These are phyloP conservation scores for Fagus crenata DNA, from an alignment of 306 rosid genomes.

Conservation along the genomic window DNA sequence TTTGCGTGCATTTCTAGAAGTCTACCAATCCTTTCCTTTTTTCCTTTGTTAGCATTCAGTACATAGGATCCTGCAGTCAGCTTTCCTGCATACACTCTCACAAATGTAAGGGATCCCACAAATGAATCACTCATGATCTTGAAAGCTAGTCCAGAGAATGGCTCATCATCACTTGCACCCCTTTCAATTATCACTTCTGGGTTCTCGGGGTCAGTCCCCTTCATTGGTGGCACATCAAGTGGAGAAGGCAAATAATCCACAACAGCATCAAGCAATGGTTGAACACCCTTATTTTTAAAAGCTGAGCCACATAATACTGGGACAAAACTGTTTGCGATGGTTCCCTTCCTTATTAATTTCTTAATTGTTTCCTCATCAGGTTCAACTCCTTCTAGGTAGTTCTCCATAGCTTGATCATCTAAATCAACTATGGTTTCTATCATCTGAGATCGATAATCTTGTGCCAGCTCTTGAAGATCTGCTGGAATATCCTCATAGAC, in stretches of 20 bases:
- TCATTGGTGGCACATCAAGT: constrained; percentile 83
- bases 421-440: constrained; percentile 76
- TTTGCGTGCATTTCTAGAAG: constrained; percentile 97
- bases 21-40: constrained; percentile 91
- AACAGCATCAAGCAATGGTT: constrained; percentile 90
- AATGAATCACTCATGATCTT: constrained; percentile 97
- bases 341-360: constrained; percentile 75
- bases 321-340: constrained; percentile 66
- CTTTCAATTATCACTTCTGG: constrained; percentile 73
- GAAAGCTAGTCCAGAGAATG: constrained; percentile 93
- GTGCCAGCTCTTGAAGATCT: constrained; percentile 71
- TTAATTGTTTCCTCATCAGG: constrained; percentile 77
- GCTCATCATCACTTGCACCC: constrained; percentile 72
- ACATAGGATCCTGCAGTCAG: constrained; percentile 80
- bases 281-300: constrained; percentile 98
- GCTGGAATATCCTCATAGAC: constrained; percentile 65
- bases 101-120: constrained; percentile 94
- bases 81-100: constrained; percentile 86
- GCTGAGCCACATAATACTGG: constrained; percentile 97
- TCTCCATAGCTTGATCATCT: constrained; percentile 86
- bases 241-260: constrained; percentile 96
- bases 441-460: constrained; percentile 67
- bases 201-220: constrained; percentile 88
- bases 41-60: constrained; percentile 87
- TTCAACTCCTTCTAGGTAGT: constrained; percentile 85